Conservation (phyloP, 371 early-diverging fungal genomes). For the Gilbertella persicaria region DNA sequence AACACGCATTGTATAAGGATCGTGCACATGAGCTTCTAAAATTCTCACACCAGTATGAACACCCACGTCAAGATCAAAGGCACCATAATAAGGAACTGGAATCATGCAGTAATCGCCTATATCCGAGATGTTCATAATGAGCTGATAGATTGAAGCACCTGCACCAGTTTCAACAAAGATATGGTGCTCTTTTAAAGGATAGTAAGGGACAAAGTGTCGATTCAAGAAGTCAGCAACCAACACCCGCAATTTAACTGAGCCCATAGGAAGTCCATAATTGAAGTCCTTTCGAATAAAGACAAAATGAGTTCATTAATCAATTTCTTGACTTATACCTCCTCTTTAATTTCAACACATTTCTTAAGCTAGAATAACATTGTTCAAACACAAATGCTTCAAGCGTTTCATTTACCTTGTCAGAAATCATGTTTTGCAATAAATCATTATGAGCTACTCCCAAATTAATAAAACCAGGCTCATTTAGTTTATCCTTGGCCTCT, state of each 20-base stretch:
- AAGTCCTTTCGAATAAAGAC: too few relatives aligned
- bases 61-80: conserved; percentile 65
- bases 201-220: conserved; percentile 54
- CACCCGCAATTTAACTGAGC: conserved; percentile 51
- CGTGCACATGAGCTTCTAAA: conserved; percentile 44
- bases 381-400: too few relatives aligned
- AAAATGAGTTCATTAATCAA: too few relatives aligned
- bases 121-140: conserved; percentile 63
- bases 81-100: conserved; percentile 75
- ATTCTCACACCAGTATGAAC: conserved; percentile 53
- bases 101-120: conserved; percentile 76
- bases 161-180: conserved; percentile 72
- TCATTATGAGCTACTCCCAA: too few relatives aligned
- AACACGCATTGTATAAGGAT: conserved; percentile 25
- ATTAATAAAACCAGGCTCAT: too few relatives aligned
- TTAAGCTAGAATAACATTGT: too few relatives aligned
- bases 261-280: conserved; percentile 52
- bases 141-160: conserved; percentile 61
- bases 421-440: too few relatives aligned
- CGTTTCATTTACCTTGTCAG: too few relatives aligned
- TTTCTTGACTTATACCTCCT: too few relatives aligned
- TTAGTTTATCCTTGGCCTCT: too few relatives aligned
- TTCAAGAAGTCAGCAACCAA: conserved; percentile 61
- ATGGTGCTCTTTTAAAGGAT: conserved; percentile 46
- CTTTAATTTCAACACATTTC: too few relatives aligned